phyloP scores from a whole-genome alignment of 2,329 filamentous ascomycete genomes.

The Cryphonectria japonica region DNA sequence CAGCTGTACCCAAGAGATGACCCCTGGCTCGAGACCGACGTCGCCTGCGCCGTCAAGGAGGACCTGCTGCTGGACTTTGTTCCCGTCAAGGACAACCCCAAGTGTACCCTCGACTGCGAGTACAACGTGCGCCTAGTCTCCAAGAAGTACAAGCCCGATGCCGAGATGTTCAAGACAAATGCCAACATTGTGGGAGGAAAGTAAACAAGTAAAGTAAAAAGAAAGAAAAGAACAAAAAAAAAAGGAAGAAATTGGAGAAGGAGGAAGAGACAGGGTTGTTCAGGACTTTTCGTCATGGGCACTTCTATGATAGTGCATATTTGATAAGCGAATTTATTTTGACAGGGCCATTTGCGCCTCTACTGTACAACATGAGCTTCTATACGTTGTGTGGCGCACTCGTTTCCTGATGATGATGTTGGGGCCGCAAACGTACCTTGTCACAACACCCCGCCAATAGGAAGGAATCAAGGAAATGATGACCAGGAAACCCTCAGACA shows the following conservation, averaged over 20 bases:
- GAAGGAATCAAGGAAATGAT: too few relatives aligned
- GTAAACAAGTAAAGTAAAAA: neutral
- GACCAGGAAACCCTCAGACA: too few relatives aligned
- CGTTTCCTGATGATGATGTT: neutral
- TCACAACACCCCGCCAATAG: too few relatives aligned
- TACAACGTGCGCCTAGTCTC: slow-evolving; percentile 47
- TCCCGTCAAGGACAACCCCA: slow-evolving; percentile 51
- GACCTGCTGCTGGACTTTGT: slow-evolving; percentile 19
- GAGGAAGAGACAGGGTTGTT: neutral
- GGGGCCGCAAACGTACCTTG: too few relatives aligned
- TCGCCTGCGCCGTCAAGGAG: slow-evolving; percentile 37
- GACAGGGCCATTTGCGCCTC: neutral
- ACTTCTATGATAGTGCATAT: neutral
- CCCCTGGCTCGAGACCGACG: slow-evolving; percentile 53
- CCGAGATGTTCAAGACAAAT: slow-evolving; percentile 10
- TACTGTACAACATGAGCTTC: neutral
- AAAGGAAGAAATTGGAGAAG: neutral
- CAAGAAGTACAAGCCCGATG: slow-evolving; percentile 12
- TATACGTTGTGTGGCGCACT: neutral
- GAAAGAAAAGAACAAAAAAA: neutral
- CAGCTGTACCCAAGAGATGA: slow-evolving; percentile 67
- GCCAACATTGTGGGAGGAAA: slow-evolving; percentile 10
- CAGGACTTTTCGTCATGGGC: neutral
- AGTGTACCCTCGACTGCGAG: slow-evolving; percentile 69
- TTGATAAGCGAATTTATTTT: neutral